Evolutionary conservation across 2,329 filamentous ascomycete genomes (phyloP).

Genomic region (Coleophoma cylindrospora): DNA sequence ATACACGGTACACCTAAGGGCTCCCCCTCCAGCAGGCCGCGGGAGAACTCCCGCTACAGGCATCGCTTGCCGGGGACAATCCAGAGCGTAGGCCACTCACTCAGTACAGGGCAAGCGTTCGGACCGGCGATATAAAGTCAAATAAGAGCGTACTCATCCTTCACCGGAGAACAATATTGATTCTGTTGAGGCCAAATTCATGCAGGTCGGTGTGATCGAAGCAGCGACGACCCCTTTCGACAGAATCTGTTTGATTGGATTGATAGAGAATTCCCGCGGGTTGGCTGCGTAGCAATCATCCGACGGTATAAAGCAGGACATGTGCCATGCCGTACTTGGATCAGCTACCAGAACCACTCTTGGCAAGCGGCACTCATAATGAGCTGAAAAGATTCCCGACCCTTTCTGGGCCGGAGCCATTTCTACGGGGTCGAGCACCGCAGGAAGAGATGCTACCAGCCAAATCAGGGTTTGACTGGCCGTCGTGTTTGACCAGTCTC

Average conservation of each 20-base stretch:
- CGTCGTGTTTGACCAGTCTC: neutral
- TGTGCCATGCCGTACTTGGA: too few species aligned
- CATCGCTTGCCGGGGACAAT: neutral
- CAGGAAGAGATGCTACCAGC: neutral
- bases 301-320: too few species aligned
- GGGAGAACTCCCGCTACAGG: neutral
- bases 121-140: neutral
- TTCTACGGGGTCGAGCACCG: too few species aligned
- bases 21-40: neutral
- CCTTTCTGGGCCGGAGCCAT: neutral
- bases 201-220: too few species aligned
- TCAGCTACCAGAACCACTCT: too few species aligned
- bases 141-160: neutral
- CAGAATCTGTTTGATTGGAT: too few species aligned
- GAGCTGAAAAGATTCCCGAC: neutral
- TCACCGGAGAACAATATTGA: too few species aligned
- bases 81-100: neutral
- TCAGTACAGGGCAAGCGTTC: neutral
- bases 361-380: neutral
- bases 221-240: too few species aligned
- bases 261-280: too few species aligned
- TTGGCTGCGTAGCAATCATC: too few species aligned
- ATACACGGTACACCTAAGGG: neutral
- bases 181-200: too few species aligned
- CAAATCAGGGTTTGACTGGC: neutral